phyloP scores from a whole-genome alignment of 352 stramenopile species.

The Phytopythium helicoides region DNA sequence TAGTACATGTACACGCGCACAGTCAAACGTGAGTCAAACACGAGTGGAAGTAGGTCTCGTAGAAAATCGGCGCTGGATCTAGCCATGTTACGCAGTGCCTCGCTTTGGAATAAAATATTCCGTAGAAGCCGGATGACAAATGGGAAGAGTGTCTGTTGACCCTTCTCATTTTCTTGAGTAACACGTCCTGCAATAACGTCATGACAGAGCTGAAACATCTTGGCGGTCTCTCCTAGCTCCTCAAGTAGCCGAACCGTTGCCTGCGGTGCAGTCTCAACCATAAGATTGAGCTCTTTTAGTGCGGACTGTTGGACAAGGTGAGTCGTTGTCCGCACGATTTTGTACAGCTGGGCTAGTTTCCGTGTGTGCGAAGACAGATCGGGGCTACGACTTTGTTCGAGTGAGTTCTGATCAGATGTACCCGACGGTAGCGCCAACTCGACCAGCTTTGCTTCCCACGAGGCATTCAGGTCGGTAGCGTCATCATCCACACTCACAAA shows the following conservation, averaged over 20 bases:
- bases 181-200: conserved; percentile 9
- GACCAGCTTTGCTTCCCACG: conserved; percentile 22
- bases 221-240: conserved; percentile 34
- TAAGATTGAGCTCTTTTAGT: conserved; percentile 27
- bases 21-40: conserved; percentile 32
- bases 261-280: conserved; percentile 18
- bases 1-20: conserved; percentile 65
- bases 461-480: conserved; percentile 6
- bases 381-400: conserved; percentile 6
- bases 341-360: conserved; percentile 25
- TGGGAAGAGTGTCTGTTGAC: not conserved
- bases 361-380: conserved; percentile 29
- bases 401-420: not conserved
- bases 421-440: conserved; percentile 23
- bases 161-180: conserved; percentile 5
- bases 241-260: conserved; percentile 33
- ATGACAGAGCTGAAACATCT: conserved; percentile 11
- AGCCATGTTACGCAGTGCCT: conserved; percentile 23
- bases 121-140: conserved; percentile 32
- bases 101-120: conserved; percentile 39
- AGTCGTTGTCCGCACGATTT: conserved; percentile 12
- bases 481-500: conserved; percentile 14
- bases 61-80: conserved; percentile 23
- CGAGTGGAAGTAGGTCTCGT: conserved; percentile 22
- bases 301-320: conserved; percentile 18